Evolutionary conservation across 1,284 basidiomycete species (phyloP).

Genomic region (Rhizoctonia solani): DNA sequence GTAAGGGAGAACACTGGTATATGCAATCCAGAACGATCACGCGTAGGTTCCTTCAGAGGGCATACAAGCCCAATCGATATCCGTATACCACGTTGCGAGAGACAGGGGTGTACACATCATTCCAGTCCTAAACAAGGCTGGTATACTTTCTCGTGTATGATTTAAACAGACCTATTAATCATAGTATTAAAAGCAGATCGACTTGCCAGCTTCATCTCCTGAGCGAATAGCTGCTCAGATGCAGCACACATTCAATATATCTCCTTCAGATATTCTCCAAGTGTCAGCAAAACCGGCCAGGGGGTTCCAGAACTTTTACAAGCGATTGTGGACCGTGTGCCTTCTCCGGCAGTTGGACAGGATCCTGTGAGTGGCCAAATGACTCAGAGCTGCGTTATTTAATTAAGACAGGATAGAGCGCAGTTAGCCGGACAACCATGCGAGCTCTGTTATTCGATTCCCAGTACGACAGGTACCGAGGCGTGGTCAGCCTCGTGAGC

Average conservation of each 20-base stretch:
- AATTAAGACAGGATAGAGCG: slow-evolving; percentile 37
- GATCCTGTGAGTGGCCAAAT: slow-evolving; percentile 30
- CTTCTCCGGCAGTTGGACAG: slow-evolving; percentile 63
- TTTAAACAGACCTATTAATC: not conserved
- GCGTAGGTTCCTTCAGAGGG: slow-evolving; percentile 57
- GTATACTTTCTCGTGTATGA: slow-evolving; percentile 40
- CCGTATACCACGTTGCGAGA: slow-evolving; percentile 87
- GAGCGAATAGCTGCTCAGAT: slow-evolving; percentile 81
- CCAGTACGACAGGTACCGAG: slow-evolving; percentile 93
- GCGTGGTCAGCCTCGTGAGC: slow-evolving; percentile 91
- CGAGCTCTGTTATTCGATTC: slow-evolving; percentile 95
- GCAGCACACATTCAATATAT: slow-evolving; percentile 76
- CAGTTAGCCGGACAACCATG: slow-evolving; percentile 45
- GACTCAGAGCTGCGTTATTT: not conserved
- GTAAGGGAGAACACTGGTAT: slow-evolving; percentile 39
- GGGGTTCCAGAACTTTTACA: slow-evolving; percentile 66
- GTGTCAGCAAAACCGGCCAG: slow-evolving; percentile 88
- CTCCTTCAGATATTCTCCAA: slow-evolving; percentile 69
- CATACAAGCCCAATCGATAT: slow-evolving; percentile 96
- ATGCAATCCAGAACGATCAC: not conserved
- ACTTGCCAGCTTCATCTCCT: slow-evolving; percentile 84
- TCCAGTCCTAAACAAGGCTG: slow-evolving; percentile 92
- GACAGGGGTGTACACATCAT: slow-evolving; percentile 85
- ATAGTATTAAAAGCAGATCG: no score
- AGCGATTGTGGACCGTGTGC: slow-evolving; percentile 82